Evolutionary conservation across 1,284 basidiomycete species (phyloP).

Genomic region (Cryptococcus sp.): DNA sequence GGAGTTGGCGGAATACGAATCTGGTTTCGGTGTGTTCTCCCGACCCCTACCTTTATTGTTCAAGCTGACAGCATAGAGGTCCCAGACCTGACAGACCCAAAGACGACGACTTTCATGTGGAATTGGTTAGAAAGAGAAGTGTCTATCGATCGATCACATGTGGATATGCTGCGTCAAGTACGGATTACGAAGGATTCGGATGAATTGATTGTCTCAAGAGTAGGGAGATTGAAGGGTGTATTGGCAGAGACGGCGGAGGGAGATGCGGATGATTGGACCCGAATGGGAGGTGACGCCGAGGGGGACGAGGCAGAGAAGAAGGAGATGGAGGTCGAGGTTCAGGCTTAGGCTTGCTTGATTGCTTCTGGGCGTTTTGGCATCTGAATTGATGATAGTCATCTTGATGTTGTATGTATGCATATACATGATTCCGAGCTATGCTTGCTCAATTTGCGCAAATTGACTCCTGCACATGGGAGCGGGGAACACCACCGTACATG

Average conservation of each 20-base stretch:
- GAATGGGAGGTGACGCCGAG: too few species aligned
- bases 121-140: constrained; percentile 69
- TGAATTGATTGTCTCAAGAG: constrained; percentile 21
- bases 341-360: not conserved
- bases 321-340: constrained; percentile 7
- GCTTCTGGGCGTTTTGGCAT: too few species aligned
- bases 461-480: too few species aligned
- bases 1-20: constrained; percentile 70
- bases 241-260: constrained; percentile 18
- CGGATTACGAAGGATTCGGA: constrained; percentile 24
- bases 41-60: not conserved
- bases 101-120: constrained; percentile 68
- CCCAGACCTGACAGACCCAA: constrained; percentile 70
- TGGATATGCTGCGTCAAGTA: constrained; percentile 55
- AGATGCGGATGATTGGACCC: constrained; percentile 31
- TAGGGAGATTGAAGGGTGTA: constrained; percentile 33
- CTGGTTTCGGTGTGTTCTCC: constrained; percentile 67
- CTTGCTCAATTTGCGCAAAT: too few species aligned
- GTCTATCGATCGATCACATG: constrained; percentile 55
- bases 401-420: too few species aligned
- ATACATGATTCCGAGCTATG: too few species aligned
- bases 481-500: too few species aligned
- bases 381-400: too few species aligned
- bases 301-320: not conserved
- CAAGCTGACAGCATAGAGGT: constrained; percentile 58